A percentile compares a stretch with the other conserved stretches of the same genome.
Conservation (phyloP, 2,329 filamentous ascomycete genomes). For the Colletotrichum trifolii region DNA sequence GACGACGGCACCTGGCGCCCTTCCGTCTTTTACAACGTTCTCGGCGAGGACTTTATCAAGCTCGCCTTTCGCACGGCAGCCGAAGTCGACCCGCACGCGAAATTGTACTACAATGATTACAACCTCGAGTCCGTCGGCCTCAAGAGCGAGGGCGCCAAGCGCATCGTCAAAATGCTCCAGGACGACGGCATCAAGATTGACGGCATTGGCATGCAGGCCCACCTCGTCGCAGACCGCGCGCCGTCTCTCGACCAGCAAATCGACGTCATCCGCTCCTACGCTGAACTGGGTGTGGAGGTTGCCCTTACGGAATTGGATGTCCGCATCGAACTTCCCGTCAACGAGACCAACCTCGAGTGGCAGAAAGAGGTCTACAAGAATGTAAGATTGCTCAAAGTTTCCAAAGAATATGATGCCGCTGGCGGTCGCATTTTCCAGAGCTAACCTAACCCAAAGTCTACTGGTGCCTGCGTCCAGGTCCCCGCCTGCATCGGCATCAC, state of each 20-base stretch:
- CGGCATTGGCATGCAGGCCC: constrained; percentile 71
- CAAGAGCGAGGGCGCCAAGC: constrained; percentile 57
- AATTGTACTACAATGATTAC: constrained; percentile 69
- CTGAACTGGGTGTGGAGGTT: constrained; percentile 58
- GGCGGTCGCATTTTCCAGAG: neutral
- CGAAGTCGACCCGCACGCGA: constrained; percentile 64
- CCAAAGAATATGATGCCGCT: too few species aligned
- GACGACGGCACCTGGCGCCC: constrained; percentile 66
- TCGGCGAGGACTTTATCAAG: constrained; percentile 67
- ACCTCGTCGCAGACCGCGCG: constrained; percentile 67
- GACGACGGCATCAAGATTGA: constrained; percentile 66
- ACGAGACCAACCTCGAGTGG: constrained; percentile 42
- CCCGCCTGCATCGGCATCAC: constrained; percentile 47
- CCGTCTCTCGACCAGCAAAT: constrained; percentile 48
- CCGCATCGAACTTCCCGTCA: constrained; percentile 48
- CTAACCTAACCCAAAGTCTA: constrained; percentile 18
- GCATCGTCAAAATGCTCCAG: constrained; percentile 58
- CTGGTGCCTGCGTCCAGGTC: constrained; percentile 45
- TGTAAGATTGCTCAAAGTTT: neutral
- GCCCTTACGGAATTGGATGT: constrained; percentile 68
- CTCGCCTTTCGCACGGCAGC: constrained; percentile 68
- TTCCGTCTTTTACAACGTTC: constrained; percentile 64
- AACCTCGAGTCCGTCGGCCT: constrained; percentile 65
- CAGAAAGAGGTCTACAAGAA: constrained; percentile 44
- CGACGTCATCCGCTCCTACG: constrained; percentile 56